Evolutionary conservation across 2,329 filamentous ascomycete genomes (phyloP).

Genomic region (Fusarium mundagurra): DNA sequence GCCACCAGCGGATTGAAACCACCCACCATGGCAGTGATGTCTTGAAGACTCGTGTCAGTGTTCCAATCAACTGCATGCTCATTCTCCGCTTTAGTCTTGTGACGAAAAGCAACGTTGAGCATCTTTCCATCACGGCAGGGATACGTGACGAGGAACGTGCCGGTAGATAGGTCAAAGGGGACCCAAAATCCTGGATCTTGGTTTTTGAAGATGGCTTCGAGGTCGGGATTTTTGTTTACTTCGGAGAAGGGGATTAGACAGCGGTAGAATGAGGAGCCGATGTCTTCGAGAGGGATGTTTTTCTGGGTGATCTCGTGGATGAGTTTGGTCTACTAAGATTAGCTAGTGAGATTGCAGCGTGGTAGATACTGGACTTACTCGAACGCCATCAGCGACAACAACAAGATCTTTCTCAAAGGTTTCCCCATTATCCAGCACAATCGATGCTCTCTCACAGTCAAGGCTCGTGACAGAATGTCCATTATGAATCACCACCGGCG

Average conservation of each 20-base stretch:
- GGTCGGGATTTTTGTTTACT: not conserved
- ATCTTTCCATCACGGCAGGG: not conserved
- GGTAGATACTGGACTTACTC: not conserved
- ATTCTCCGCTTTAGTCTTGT: not conserved
- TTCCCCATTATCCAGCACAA: not conserved
- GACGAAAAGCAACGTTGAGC: not conserved
- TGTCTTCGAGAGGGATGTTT: rapidly evolving
- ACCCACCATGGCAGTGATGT: not conserved
- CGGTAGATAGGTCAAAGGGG: not conserved
- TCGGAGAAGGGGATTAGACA: not conserved
- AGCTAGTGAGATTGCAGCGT: rapidly evolving
- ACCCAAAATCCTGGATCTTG: slow-evolving; percentile 6
- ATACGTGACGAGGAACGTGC: not conserved
- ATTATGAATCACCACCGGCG: not conserved
- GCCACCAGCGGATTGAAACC: not conserved
- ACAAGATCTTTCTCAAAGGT: not conserved
- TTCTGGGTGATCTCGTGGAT: not conserved
- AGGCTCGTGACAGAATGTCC: not conserved
- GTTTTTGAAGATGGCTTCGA: not conserved
- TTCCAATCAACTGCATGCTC: not conserved
- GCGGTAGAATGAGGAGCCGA: not conserved
- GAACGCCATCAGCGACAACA: not conserved
- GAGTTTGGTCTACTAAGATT: not conserved
- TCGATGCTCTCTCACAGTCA: rapidly evolving
- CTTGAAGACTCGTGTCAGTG: not conserved